Conservation (phyloP, 352 stramenopile species). For the Globisporangium irregulare region DNA sequence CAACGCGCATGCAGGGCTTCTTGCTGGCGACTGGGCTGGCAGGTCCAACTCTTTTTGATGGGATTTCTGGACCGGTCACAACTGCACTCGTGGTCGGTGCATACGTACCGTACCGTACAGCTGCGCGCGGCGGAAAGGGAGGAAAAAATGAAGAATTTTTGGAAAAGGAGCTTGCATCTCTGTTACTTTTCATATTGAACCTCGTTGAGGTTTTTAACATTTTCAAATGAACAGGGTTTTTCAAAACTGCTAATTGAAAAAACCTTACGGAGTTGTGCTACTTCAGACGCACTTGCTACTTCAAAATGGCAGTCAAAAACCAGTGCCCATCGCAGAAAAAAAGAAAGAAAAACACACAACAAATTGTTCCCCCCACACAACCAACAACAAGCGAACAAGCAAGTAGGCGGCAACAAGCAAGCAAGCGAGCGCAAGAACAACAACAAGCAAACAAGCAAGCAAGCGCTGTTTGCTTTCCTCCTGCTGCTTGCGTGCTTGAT, state of each 20-base stretch:
- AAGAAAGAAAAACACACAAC: neutral
- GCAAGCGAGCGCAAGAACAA: neutral
- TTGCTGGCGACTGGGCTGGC: too few relatives aligned
- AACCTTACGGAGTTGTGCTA: neutral
- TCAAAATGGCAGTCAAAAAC: neutral
- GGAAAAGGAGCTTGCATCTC: too few relatives aligned
- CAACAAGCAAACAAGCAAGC: neutral
- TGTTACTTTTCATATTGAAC: too few relatives aligned
- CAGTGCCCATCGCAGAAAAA: neutral
- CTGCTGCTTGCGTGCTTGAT: neutral
- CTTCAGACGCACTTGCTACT: neutral
- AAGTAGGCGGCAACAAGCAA: slow-evolving; percentile 2
- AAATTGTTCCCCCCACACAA: neutral
- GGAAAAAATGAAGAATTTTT: neutral
- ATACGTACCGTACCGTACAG: neutral
- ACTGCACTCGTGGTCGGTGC: neutral
- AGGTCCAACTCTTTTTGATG: too few relatives aligned
- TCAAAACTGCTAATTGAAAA: neutral
- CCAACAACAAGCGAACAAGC: slow-evolving; percentile 6
- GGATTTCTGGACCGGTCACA: too few relatives aligned
- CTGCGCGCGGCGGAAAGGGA: neutral
- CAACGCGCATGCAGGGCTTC: too few relatives aligned
- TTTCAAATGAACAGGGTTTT: too few relatives aligned
- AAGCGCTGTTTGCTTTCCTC: neutral
- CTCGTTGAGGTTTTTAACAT: too few relatives aligned